A percentile compares a stretch with the other conserved stretches of the same genome.
Evolutionary conservation across 1,284 basidiomycete genomes (phyloP).

Genomic region (Cutaneotrichosporon arboriforme): DNA sequence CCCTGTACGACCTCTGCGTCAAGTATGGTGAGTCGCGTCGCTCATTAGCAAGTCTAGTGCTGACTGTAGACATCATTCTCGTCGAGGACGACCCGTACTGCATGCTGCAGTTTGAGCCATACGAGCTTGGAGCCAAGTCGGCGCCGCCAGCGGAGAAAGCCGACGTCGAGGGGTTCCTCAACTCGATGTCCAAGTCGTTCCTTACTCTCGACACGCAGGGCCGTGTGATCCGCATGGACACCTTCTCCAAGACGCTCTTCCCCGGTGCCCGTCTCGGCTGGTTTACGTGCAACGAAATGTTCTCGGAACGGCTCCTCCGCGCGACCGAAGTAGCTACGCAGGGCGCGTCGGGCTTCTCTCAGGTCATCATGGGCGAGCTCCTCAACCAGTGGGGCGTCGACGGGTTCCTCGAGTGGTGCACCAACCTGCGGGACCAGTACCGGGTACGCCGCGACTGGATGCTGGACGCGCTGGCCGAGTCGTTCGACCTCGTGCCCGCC

Average conservation of each 20-base stretch:
- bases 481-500: slow-evolving; percentile 22
- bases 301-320: slow-evolving; percentile 62
- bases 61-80: slow-evolving; percentile 56
- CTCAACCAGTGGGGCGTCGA: slow-evolving; percentile 59
- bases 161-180: slow-evolving; percentile 26
- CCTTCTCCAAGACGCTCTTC: slow-evolving; percentile 54
- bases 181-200: slow-evolving; percentile 57
- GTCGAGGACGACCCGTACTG: slow-evolving; percentile 74
- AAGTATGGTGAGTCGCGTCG: slow-evolving; percentile 51
- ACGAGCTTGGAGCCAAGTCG: background rate
- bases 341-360: slow-evolving; percentile 61
- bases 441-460: slow-evolving; percentile 39
- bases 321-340: slow-evolving; percentile 63
- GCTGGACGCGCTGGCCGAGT: slow-evolving; percentile 14
- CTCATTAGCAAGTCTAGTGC: background rate
- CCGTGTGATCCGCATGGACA: slow-evolving; percentile 40
- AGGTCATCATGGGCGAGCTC: slow-evolving; percentile 56
- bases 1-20: slow-evolving; percentile 69
- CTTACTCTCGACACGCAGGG: slow-evolving; percentile 51
- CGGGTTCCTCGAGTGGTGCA: slow-evolving; percentile 68
- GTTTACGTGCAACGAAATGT: slow-evolving; percentile 53
- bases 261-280: slow-evolving; percentile 69
- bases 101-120: slow-evolving; percentile 52
- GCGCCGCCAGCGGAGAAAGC: slow-evolving; percentile 9
- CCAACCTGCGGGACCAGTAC: slow-evolving; percentile 48